These are phyloP conservation scores for Aspergillus terreus DNA, from an alignment of 2,329 filamentous ascomycete genomes.

Conservation along the genomic window DNA sequence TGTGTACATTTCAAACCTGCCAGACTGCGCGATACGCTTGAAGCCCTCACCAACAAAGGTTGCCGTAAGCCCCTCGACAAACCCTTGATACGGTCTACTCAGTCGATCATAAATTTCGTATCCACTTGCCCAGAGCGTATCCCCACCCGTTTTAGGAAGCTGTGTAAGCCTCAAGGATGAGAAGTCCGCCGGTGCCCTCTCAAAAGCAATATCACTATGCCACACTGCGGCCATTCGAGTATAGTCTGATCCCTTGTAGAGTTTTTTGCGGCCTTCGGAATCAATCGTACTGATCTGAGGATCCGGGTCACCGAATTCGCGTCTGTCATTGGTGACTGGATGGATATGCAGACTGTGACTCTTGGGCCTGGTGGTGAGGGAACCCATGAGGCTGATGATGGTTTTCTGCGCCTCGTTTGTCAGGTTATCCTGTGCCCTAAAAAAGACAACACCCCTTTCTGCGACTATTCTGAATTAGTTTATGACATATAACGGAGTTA, in stretches of 20 bases:
- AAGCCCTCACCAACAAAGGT: conserved; percentile 52
- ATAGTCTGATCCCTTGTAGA: conserved; percentile 32
- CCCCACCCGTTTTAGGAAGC: conserved; percentile 55
- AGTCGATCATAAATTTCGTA: conserved; percentile 66
- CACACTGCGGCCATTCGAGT: conserved; percentile 42
- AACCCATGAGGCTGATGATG: conserved; percentile 57
- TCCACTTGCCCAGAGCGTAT: conserved; percentile 64
- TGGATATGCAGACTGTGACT: conserved; percentile 60
- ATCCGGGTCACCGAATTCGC: conserved; percentile 55
- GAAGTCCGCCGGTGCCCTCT: conserved; percentile 62
- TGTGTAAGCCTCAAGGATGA: conserved; percentile 55
- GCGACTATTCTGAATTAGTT: conserved; percentile 50
- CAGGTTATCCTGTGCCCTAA: conserved; percentile 60
- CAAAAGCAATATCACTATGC: conserved; percentile 63
- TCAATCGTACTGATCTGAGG: conserved; percentile 63
- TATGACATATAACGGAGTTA: too few species aligned
- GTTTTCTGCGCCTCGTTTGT: conserved; percentile 63
- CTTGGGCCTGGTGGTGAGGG: conserved; percentile 56
- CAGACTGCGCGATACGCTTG: conserved; percentile 41
- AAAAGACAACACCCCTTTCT: conserved; percentile 66
- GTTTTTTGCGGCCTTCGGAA: conserved; percentile 52
- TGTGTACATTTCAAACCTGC: conserved; percentile 34
- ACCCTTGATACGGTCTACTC: conserved; percentile 52
- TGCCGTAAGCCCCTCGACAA: conserved; percentile 58
- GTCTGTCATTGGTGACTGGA: conserved; percentile 54